Evolutionary conservation across 164 flowering plant genomes (phyloP), one percentile per base, ranked within the genome.

Genomic region (Euptelea pleiosperma): DNA sequence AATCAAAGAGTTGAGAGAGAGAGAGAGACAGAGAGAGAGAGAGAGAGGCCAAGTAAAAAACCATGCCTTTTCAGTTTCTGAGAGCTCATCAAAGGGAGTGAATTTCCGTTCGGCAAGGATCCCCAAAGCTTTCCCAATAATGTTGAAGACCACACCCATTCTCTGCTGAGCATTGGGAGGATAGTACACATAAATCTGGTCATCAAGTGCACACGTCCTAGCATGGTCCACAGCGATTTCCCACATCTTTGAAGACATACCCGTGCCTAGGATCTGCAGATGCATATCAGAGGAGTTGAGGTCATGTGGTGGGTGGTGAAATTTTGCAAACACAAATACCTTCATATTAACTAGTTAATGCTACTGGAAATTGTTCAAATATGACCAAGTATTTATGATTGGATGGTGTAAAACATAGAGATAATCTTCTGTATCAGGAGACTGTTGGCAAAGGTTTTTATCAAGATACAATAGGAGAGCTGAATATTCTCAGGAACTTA

Each of bases 201-300:
- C 68, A 64, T 75, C 86, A 30, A 80, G 64, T 44, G 36, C 51
- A 62, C 96, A 89, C 43, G 88, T 85, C 76, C 72, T 74, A 50
- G 94, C 89, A 75, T 89, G 96, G 14, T 83, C 93, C 39, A 77
- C 45, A 0, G 79, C 79, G 57, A 73, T 73, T 0, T 89, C 92
- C 93, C 96, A 89, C 81, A 77, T 83, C 67, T 78, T 88, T 52
- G 82, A 65, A 64, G 86, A 80, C 90, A 85, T 87, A 19, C 87
- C 87, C 61, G 75, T 73, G 30, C 96, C 96, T 56, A 85, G 71
- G 41, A 86, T 81, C 96, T 89, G 64, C 60, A 73, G 36, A 41
- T 25, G 36, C 18, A 43, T 52, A 24, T 35, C 31, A 12, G 11
- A 14, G n/a, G 37, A 33, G 60, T 12, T 8, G 9, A 30, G 45